Conservation (phyloP, 805 yeast genomes). For the Metschnikowia chrysomelidarum region DNA sequence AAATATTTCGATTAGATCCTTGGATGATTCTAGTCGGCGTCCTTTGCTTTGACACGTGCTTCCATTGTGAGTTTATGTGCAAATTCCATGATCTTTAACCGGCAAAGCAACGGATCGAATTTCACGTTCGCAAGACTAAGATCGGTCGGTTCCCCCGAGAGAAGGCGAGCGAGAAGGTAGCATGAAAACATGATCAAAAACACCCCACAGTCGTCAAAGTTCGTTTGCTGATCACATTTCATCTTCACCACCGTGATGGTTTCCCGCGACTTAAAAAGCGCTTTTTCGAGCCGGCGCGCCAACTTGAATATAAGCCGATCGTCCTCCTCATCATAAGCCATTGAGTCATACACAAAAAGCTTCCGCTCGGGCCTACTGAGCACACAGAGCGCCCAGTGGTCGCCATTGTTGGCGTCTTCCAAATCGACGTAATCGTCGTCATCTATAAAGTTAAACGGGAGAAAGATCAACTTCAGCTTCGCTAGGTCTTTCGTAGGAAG, state of each 20-base stretch:
- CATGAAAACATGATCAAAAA: conserved; percentile 36
- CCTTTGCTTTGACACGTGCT: not conserved
- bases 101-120: conserved; percentile 42
- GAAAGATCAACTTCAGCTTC: conserved; percentile 48
- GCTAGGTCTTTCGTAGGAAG: conserved; percentile 33
- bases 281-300: conserved; percentile 21
- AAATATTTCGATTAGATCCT: conserved; percentile 19
- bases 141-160: conserved; percentile 28
- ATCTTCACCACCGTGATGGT: conserved; percentile 28
- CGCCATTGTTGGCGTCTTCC: conserved; percentile 61
- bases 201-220: conserved; percentile 68
- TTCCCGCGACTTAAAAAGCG: conserved; percentile 23
- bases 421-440: conserved; percentile 36
- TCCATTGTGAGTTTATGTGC: conserved; percentile 7
- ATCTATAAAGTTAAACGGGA: conserved; percentile 68
- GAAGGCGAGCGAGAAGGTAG: conserved; percentile 30
- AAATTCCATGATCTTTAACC: conserved; percentile 14
- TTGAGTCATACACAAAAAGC: conserved; percentile 60
- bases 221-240: conserved; percentile 57
- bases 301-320: conserved; percentile 26
- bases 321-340: conserved; percentile 38
- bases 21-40: not conserved
- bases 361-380: conserved; percentile 46
- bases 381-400: conserved; percentile 73
- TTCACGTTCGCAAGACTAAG: conserved; percentile 40